A percentile compares a stretch with the other conserved stretches of the same genome.
Conservation (phyloP, 2,329 filamentous ascomycete species). For the Cercospora brassicicola region DNA sequence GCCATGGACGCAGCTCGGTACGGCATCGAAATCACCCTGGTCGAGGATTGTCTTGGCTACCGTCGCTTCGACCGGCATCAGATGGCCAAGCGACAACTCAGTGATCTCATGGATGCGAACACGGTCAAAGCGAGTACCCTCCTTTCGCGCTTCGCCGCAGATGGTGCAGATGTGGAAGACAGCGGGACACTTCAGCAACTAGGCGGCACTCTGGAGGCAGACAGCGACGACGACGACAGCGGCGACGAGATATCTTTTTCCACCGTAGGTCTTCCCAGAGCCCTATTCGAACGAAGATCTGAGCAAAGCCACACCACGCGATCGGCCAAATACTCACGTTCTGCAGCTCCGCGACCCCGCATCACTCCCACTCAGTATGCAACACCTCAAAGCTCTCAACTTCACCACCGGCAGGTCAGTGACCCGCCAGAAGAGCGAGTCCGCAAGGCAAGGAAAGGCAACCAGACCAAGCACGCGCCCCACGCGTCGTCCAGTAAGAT, state of each 20-base stretch:
- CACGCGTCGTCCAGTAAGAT: slow-evolving; percentile 19
- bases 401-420: slow-evolving; percentile 22
- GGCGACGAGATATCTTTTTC: slow-evolving; percentile 26
- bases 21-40: slow-evolving; percentile 79
- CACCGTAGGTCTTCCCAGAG: slow-evolving; percentile 24
- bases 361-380: slow-evolving; percentile 32
- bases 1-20: slow-evolving; percentile 86
- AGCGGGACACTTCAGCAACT: not conserved
- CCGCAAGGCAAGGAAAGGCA: slow-evolving; percentile 13
- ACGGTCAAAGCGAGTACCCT: slow-evolving; percentile 58
- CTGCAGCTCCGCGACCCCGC: slow-evolving; percentile 23
- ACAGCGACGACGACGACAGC: slow-evolving; percentile 26
- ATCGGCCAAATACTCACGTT: slow-evolving; percentile 25
- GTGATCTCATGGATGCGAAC: slow-evolving; percentile 72
- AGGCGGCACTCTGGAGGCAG: slow-evolving; percentile 17
- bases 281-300: slow-evolving; percentile 18
- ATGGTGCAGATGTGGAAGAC: slow-evolving; percentile 18
- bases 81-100: slow-evolving; percentile 68
- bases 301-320: slow-evolving; percentile 14
- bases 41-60: slow-evolving; percentile 87
- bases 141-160: slow-evolving; percentile 23
- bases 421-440: slow-evolving; percentile 4
- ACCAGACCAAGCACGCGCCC: slow-evolving; percentile 22
- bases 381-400: slow-evolving; percentile 44
- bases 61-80: slow-evolving; percentile 68